Evolutionary conservation across 805 yeast genomes (phyloP).

Genomic region (Limtongozyma cylindracea): DNA sequence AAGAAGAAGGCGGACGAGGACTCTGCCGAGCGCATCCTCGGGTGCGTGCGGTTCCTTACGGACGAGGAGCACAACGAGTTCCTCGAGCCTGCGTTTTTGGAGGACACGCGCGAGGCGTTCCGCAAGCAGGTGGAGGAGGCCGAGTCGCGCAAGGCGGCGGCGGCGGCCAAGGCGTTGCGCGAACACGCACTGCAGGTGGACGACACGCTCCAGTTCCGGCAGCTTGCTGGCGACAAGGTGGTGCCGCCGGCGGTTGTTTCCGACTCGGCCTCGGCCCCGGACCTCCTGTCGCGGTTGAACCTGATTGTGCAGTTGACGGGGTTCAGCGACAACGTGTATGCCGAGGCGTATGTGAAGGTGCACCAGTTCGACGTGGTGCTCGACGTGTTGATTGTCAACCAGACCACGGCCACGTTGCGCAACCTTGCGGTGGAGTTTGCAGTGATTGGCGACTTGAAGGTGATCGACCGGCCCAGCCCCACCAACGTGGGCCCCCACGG

Average conservation of each 20-base stretch:
- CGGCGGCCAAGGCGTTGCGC: conserved; percentile 12
- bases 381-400: conserved; percentile 85
- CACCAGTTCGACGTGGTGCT: conserved; percentile 90
- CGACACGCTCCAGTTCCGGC: conserved; percentile 57
- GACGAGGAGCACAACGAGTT: conserved; percentile 29
- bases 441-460: conserved; percentile 86
- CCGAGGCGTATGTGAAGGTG: conserved; percentile 90
- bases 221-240: conserved; percentile 22
- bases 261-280: conserved; percentile 25
- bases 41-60: conserved; percentile 62
- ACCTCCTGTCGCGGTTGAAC: conserved; percentile 53
- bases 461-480: conserved; percentile 73
- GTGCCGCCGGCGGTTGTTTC: no score
- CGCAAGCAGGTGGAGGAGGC: conserved; percentile 36
- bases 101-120: conserved; percentile 74
- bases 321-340: conserved; percentile 91
- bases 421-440: conserved; percentile 89
- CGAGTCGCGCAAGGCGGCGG: conserved; percentile 13
- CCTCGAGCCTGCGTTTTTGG: conserved; percentile 51
- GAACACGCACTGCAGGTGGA: conserved; percentile 56
- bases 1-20: conserved; percentile 80
- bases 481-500: conserved; percentile 95
- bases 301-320: conserved; percentile 93
- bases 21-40: conserved; percentile 77
- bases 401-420: conserved; percentile 74